Evolutionary conservation across 495 filamentous ascomycete genomes (phyloP).

Genomic region (Sordaria brevicollis): DNA sequence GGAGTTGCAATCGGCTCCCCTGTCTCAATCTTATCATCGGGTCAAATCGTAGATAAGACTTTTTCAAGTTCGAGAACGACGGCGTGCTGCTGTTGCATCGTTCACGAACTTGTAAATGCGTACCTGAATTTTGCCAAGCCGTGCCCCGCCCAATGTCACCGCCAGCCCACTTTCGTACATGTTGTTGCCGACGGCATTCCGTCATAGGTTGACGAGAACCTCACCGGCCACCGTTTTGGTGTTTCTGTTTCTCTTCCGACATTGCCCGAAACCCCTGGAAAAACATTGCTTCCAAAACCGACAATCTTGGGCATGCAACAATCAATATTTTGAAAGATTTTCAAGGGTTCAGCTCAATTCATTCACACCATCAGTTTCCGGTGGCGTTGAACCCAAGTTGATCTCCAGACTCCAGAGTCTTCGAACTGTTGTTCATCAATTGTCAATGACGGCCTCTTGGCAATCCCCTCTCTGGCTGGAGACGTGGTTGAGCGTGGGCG

Average conservation of each 20-base stretch:
- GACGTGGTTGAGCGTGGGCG: not conserved
- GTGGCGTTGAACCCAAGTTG: not conserved
- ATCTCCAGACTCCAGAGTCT: not conserved
- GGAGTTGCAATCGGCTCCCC: not conserved
- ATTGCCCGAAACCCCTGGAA: slow-evolving; percentile 14
- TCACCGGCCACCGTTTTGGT: not conserved
- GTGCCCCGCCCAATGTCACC: slow-evolving; percentile 3
- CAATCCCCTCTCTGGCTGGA: not conserved
- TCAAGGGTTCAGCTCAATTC: not conserved
- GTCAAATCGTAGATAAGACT: not conserved
- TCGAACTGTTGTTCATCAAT: not conserved
- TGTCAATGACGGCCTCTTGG: not conserved
- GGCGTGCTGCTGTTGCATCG: not conserved
- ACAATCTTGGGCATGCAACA: not conserved
- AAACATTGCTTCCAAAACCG: not conserved
- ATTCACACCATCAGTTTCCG: not conserved
- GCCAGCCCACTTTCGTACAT: not conserved
- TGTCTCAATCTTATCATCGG: not conserved
- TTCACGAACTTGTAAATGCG: not conserved
- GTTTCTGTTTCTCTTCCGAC: slow-evolving; percentile 9
- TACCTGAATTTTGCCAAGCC: not conserved
- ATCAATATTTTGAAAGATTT: not conserved
- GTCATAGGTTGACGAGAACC: slow-evolving; percentile 10
- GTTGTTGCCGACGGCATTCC: slow-evolving; percentile 14
- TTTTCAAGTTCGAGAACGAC: not conserved